Percentiles rank a stretch among this genome's conserved stretches.
phyloP scores from a whole-genome alignment of 441 rosid genomes.

The Erodium moschatum region DNA sequence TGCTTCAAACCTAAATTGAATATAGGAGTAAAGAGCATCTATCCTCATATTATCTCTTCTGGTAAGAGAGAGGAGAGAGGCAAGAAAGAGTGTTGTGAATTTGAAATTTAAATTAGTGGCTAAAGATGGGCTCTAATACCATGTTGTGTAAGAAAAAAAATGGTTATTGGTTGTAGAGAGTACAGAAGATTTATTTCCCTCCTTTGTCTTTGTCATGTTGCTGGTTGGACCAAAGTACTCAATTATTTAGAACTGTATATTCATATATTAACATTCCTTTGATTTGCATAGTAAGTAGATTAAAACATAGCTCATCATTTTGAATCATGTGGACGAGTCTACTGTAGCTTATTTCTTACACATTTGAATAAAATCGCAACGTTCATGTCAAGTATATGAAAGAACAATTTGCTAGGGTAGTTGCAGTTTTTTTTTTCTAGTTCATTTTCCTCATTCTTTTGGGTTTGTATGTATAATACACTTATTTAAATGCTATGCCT shows the following conservation, averaged over 20 bases:
- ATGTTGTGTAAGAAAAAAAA: background rate
- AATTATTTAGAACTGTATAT: background rate
- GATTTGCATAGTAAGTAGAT: background rate
- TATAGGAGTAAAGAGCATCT: background rate
- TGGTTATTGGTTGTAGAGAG: background rate
- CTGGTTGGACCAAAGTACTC: background rate
- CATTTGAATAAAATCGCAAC: background rate
- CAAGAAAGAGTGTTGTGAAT: background rate
- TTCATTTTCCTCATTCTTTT: background rate
- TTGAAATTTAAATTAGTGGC: background rate
- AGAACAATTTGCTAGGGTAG: background rate
- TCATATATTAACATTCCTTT: background rate
- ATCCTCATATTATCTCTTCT: background rate
- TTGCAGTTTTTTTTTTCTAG: background rate
- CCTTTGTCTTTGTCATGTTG: background rate
- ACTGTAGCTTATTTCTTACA: background rate
- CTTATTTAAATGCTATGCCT: background rate
- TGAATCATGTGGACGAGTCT: background rate
- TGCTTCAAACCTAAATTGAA: background rate
- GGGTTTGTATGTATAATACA: background rate
- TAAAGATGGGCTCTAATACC: background rate
- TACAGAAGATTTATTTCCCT: background rate
- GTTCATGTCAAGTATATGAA: background rate
- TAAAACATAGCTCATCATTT: background rate
- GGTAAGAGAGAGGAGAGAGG: background rate